Evolutionary conservation across 2,329 filamentous ascomycete species (phyloP), one percentile per base, ranked within the genome.

Genomic region (Cercospora brassicicola): DNA sequence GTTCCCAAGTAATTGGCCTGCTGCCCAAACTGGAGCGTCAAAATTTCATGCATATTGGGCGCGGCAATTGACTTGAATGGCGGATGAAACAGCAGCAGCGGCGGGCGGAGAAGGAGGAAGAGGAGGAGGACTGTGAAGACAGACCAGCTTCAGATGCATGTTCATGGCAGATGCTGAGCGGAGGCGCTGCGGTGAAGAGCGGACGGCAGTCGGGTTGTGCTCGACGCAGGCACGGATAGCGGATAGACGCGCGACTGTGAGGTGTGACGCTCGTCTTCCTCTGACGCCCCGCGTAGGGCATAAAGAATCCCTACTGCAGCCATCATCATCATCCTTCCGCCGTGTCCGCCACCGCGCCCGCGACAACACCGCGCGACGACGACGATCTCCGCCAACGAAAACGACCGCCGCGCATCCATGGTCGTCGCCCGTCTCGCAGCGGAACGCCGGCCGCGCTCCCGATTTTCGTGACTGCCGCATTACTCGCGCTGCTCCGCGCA

Each of bases 1-100:
- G 94, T 96, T 31, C 91, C 94, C 23, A 96, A 83, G 76, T 97
- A 96, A 80, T 99, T 99, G 79, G 91, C 94, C 77, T 91, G 89
- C 78, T 96, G 91, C 53, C 95, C 95, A 68, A 98, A 89, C 84
- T 99, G 95, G 56, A 99, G 84, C 0, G 94, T 97, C 69, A 99
- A 85, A 69, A 98, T 93, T 81, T 99, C 95, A 81, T 94, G 93
- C 95, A 99, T 98, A 4, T 63, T 36, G 61, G 15, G n/a, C 28
- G 18, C 26, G 15, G 18, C 9, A 13, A 13, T 28, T 23, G 28
- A 36, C 55, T 59, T 31, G 26, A 7, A 18, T 8, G 1, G 8
- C 55, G n/a, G 31, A 7, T 10, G 31, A 3, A 2, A 15, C 30
- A 20, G 55, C 55, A n/a, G 31, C 28, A 4, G 31, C 28, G 55